A percentile compares a stretch with the other conserved stretches of the same genome.
Evolutionary conservation across 306 rosid genomes (phyloP).

Genomic region (Astragalus glycyphyllos): DNA sequence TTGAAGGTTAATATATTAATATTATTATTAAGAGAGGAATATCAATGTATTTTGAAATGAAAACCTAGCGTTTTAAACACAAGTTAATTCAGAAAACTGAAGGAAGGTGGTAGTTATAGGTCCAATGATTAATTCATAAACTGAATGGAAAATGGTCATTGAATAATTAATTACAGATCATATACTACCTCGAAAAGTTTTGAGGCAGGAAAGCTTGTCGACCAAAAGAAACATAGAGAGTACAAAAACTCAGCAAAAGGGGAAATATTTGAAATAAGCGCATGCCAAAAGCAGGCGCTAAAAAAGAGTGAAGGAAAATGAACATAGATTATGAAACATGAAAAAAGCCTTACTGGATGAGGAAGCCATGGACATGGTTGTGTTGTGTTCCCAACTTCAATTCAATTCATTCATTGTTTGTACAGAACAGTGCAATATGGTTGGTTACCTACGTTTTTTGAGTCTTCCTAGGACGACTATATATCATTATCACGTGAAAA

Average conservation of each 20-base stretch:
- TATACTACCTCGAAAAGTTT: no score
- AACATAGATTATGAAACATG: neutral
- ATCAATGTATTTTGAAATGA: neutral
- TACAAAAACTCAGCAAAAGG: no score
- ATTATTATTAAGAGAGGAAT: neutral
- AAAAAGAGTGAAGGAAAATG: neutral
- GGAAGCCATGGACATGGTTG: neutral
- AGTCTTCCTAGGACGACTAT: neutral
- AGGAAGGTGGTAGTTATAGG: conserved; percentile 2
- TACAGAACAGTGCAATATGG: no score
- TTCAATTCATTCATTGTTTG: no score
- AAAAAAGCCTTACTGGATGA: neutral
- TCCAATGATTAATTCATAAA: conserved; percentile 8
- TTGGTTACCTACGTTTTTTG: neutral
- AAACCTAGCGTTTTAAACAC: conserved; percentile 1
- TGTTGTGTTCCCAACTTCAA: no score
- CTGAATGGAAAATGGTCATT: neutral
- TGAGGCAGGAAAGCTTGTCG: no score
- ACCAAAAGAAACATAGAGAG: no score
- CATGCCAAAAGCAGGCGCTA: no score
- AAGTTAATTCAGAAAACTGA: neutral
- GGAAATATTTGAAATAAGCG: no score
- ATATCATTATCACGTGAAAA: neutral
- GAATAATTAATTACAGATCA: no score
- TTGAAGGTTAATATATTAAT: neutral